Conservation (phyloP, 2,329 filamentous ascomycete genomes). For the Teratosphaeria viscida region DNA sequence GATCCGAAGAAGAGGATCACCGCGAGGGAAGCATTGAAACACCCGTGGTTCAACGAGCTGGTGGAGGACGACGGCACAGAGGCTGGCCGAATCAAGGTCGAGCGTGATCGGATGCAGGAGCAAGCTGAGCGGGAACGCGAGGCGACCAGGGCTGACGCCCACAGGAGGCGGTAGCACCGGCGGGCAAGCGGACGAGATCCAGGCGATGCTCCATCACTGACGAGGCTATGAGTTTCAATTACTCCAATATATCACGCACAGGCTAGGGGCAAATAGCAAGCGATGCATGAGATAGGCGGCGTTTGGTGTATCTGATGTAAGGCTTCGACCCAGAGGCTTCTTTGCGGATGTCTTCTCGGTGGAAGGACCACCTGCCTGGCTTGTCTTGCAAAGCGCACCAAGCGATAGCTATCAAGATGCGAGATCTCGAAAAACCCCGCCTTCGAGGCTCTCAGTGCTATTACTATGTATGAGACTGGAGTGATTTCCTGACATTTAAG, state of each 20-base stretch:
- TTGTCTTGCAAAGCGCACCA: neutral
- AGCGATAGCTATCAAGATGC: neutral
- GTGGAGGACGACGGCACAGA: constrained; percentile 57
- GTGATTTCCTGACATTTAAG: too few relatives aligned
- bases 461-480: too few relatives aligned
- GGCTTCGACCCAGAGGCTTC: neutral
- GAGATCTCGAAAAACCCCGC: neutral
- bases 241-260: neutral
- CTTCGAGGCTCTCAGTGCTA: too few relatives aligned
- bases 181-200: neutral
- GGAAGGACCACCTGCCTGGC: neutral
- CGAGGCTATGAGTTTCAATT: neutral
- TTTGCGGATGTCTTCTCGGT: neutral
- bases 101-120: constrained; percentile 18
- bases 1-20: constrained; percentile 56
- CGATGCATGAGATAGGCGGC: neutral
- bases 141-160: neutral
- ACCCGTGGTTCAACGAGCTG: constrained; percentile 56
- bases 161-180: neutral
- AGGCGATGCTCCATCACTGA: neutral
- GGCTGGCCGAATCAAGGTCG: constrained; percentile 43
- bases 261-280: neutral
- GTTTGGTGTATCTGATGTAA: neutral
- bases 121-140: constrained; percentile 4
- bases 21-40: constrained; percentile 53